phyloP scores from a whole-genome alignment of 1,284 basidiomycete species.

The Peniophora sp. region DNA sequence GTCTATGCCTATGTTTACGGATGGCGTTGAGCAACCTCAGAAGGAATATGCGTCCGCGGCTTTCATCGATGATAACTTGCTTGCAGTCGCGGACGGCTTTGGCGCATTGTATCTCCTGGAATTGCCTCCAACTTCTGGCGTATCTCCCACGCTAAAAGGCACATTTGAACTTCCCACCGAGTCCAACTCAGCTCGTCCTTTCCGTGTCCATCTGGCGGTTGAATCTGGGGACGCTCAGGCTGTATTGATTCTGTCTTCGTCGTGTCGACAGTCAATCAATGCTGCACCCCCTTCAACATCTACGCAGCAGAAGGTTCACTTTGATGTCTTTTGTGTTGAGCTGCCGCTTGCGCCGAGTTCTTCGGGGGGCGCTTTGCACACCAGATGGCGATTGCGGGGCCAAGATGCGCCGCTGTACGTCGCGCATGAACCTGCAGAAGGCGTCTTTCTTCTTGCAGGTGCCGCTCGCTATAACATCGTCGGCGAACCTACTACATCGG shows the following conservation, averaged over 20 bases:
- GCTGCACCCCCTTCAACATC: not conserved
- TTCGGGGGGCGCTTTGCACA: slow-evolving; percentile 29
- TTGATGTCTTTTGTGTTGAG: slow-evolving; percentile 56
- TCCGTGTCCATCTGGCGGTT: slow-evolving; percentile 46
- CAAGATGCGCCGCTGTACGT: slow-evolving; percentile 63
- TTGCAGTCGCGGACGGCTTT: slow-evolving; percentile 67
- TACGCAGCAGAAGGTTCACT: slow-evolving; percentile 25
- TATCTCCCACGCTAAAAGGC: slow-evolving; percentile 14
- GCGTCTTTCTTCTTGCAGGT: slow-evolving; percentile 50
- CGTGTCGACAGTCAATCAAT: slow-evolving; percentile 23
- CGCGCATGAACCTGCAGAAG: slow-evolving; percentile 36
- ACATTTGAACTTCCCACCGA: slow-evolving; percentile 4
- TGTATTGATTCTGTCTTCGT: not conserved
- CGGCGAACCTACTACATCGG: slow-evolving; percentile 20
- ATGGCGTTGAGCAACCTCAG: slow-evolving; percentile 28
- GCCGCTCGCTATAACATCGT: slow-evolving; percentile 42
- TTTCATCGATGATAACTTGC: slow-evolving; percentile 38
- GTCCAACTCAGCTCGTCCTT: slow-evolving; percentile 33
- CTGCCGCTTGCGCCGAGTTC: slow-evolving; percentile 36
- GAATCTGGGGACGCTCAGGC: slow-evolving; percentile 10
- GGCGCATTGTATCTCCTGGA: slow-evolving; percentile 61
- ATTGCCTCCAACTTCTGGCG: slow-evolving; percentile 25
- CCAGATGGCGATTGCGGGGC: slow-evolving; percentile 65
- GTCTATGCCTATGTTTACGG: slow-evolving; percentile 38
- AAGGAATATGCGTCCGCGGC: slow-evolving; percentile 74